Conservation (phyloP, 768 basidiomycete genomes). For the Tulasnella calospora region DNA sequence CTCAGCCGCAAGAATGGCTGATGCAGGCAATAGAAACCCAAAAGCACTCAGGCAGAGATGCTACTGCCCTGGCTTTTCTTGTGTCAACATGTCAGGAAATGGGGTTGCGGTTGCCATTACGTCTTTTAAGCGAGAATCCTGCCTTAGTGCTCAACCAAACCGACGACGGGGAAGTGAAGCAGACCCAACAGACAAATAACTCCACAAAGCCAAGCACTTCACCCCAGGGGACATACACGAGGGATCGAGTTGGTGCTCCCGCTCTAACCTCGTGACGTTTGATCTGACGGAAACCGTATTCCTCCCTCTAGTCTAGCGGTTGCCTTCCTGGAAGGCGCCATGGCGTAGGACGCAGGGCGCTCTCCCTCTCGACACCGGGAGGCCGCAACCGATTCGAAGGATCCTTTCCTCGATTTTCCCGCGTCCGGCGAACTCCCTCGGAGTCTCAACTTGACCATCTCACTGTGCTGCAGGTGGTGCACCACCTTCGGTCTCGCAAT, state of each 20-base stretch:
- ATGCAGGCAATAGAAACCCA: neutral
- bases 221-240: neutral
- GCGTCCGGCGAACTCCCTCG: neutral
- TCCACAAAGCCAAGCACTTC: neutral
- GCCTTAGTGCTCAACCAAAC: neutral
- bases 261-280: neutral
- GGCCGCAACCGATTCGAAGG: neutral
- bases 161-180: neutral
- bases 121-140: neutral
- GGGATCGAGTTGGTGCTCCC: neutral
- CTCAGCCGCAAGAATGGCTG: neutral
- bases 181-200: neutral
- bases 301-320: neutral
- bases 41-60: neutral
- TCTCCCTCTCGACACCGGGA: neutral
- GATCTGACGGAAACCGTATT: neutral
- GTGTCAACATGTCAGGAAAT: neutral
- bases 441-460: neutral
- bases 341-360: neutral
- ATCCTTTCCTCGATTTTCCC: neutral
- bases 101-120: neutral
- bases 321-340: neutral
- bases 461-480: neutral
- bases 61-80: neutral
- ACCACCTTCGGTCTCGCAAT: constrained; percentile 21